These are phyloP conservation scores for Russula dissimulans DNA, from an alignment of 768 basidiomycete genomes.

Conservation along the genomic window DNA sequence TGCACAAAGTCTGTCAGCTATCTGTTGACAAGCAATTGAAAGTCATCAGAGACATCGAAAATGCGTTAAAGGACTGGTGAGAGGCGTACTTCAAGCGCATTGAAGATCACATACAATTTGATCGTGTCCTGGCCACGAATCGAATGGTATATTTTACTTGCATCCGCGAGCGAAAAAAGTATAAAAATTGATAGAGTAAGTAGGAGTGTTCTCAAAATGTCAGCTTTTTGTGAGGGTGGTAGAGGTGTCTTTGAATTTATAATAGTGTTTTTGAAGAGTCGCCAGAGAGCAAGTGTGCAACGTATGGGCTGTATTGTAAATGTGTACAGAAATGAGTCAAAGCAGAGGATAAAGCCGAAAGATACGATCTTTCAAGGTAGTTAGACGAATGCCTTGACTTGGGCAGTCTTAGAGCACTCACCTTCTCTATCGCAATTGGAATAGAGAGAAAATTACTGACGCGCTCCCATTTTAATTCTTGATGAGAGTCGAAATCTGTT, in stretches of 20 bases:
- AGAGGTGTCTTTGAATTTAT: slow-evolving; percentile 42
- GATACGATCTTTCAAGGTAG: slow-evolving; percentile 56
- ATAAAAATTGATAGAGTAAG: slow-evolving; percentile 65
- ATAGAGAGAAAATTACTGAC: slow-evolving; percentile 94
- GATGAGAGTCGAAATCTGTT: slow-evolving; percentile 91
- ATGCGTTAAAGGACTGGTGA: not conserved
- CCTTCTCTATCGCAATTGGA: slow-evolving; percentile 91
- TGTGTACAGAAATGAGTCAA: slow-evolving; percentile 95
- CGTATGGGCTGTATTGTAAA: slow-evolving; percentile 97
- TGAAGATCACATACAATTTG: slow-evolving; percentile 98
- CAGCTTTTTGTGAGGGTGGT: slow-evolving; percentile 85
- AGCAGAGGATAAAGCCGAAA: slow-evolving; percentile 87
- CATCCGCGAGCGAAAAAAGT: slow-evolving; percentile 78
- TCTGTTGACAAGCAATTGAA: slow-evolving; percentile 38
- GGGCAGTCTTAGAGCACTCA: slow-evolving; percentile 25
- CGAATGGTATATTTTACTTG: slow-evolving; percentile 95
- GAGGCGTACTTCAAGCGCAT: slow-evolving; percentile 80
- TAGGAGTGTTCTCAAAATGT: slow-evolving; percentile 75
- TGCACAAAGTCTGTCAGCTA: slow-evolving; percentile 87
- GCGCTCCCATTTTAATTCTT: slow-evolving; percentile 91
- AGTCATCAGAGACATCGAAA: not conserved
- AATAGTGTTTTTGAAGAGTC: slow-evolving; percentile 43
- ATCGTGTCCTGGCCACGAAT: slow-evolving; percentile 98
- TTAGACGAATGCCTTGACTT: not conserved
- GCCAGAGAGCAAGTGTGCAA: slow-evolving; percentile 52